Percentiles rank a stretch among this genome's conserved stretches.
These are phyloP conservation scores for Anacardium occidentale DNA, from an alignment of 345 rosid species.

Conservation along the genomic window DNA sequence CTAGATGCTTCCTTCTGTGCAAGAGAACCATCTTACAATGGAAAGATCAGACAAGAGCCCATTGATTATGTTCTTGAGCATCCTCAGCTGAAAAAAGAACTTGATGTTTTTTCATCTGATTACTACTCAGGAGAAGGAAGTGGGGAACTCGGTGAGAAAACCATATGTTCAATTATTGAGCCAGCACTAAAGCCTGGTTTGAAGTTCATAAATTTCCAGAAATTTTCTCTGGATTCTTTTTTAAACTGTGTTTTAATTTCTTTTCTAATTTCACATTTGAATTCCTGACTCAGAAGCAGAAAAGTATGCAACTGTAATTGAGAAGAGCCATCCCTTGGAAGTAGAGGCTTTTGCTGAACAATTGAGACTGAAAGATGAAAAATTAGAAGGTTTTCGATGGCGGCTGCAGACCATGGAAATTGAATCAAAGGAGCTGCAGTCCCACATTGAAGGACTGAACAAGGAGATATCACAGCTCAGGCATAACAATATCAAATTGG, in stretches of 20 bases:
- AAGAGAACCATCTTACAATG: slow-evolving; percentile 36
- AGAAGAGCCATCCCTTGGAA: slow-evolving; percentile 67
- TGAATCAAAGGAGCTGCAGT: slow-evolving; percentile 66
- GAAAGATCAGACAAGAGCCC: slow-evolving; percentile 34
- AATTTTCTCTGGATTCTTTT: slow-evolving; percentile 1
- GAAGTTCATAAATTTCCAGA: background rate
- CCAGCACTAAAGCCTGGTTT: background rate
- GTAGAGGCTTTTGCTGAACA: slow-evolving; percentile 67
- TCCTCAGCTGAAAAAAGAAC: slow-evolving; percentile 38
- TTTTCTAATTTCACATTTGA: slow-evolving; percentile 27
- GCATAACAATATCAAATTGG: slow-evolving; percentile 54
- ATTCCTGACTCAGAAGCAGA: slow-evolving; percentile 50
- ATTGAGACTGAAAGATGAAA: slow-evolving; percentile 79
- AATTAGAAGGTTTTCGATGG: slow-evolving; percentile 71
- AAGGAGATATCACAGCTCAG: slow-evolving; percentile 57
- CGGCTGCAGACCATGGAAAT: slow-evolving; percentile 68
- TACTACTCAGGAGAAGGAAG: slow-evolving; percentile 40
- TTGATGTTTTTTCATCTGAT: slow-evolving; percentile 34
- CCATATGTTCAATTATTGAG: background rate
- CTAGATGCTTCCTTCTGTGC: slow-evolving; percentile 34
- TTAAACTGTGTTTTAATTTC: slow-evolving; percentile 8
- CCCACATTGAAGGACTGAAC: slow-evolving; percentile 60
- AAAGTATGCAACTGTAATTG: slow-evolving; percentile 47
- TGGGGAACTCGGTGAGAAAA: slow-evolving; percentile 45
- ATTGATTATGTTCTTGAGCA: slow-evolving; percentile 34